Percentiles rank a stretch among this genome's conserved stretches.
Conservation (phyloP, 139 green algal species). For the Chlamydomonas asymmetrica region DNA sequence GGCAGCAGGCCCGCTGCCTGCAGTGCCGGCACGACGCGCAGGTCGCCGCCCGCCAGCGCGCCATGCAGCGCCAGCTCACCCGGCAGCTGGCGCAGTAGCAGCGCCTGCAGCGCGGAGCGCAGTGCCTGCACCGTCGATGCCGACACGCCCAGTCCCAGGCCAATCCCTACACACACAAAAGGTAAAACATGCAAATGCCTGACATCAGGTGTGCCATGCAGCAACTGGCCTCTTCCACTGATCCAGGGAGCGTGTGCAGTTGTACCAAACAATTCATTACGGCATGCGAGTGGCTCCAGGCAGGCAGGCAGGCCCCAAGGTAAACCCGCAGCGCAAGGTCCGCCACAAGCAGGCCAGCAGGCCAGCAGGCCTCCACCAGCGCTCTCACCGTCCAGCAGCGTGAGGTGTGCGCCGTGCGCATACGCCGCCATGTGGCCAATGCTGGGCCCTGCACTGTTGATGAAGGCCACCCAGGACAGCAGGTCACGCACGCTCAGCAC, state of each 20-base stretch:
- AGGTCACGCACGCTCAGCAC: conserved; percentile 89
- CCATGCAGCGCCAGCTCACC: conserved; percentile 29
- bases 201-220: too few species aligned
- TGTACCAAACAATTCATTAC: too few species aligned
- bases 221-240: too few species aligned
- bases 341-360: too few species aligned
- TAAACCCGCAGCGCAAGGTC: too few species aligned
- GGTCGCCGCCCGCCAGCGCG: conserved; percentile 32
- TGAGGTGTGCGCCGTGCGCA: conserved; percentile 87
- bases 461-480: conserved; percentile 88
- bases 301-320: too few species aligned
- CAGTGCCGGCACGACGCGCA: conserved; percentile 10
- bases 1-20: conserved; percentile 8
- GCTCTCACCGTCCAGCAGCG: conserved; percentile 82
- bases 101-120: conserved; percentile 49
- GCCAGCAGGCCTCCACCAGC: too few species aligned
- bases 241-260: too few species aligned
- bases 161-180: conserved; percentile 77
- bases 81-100: conserved; percentile 63
- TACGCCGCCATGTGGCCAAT: conserved; percentile 73
- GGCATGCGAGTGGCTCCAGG: too few species aligned
- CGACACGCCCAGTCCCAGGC: conserved; percentile 76
- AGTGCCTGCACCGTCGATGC: conserved; percentile 41
- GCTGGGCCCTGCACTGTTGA: conserved; percentile 54
- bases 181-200: too few species aligned